phyloP scores from a whole-genome alignment of 176 grass and related monocot species.

The Bromus sterilis region DNA sequence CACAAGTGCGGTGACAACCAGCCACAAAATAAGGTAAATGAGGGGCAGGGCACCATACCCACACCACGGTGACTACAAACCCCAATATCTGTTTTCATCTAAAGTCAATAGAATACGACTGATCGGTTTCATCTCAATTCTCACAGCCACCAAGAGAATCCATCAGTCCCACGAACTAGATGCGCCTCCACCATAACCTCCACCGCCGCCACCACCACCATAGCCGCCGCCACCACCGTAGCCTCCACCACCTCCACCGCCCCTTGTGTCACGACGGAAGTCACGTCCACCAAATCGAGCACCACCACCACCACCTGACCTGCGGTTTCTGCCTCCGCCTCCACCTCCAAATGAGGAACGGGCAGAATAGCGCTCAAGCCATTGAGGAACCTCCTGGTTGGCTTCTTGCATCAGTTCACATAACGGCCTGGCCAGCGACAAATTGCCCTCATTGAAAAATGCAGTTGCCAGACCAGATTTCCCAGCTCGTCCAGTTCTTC shows the following conservation, averaged over 20 bases:
- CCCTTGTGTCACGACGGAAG: slow-evolving; percentile 51
- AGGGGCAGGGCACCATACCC: slow-evolving; percentile 16
- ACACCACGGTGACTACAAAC: slow-evolving; percentile 29
- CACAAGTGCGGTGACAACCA: slow-evolving; percentile 11
- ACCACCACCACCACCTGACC: slow-evolving; percentile 56
- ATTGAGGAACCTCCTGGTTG: slow-evolving; percentile 76
- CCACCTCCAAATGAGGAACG: slow-evolving; percentile 52
- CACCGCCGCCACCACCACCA: not conserved
- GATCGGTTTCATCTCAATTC: not conserved
- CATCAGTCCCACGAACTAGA: slow-evolving; percentile 78
- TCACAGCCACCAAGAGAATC: not conserved
- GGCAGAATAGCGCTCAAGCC: slow-evolving; percentile 56
- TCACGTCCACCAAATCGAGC: slow-evolving; percentile 70
- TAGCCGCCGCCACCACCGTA: not conserved
- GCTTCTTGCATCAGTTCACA: slow-evolving; percentile 76
- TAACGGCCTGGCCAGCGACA: slow-evolving; percentile 40
- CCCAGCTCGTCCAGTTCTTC: slow-evolving; percentile 69
- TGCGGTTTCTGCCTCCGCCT: slow-evolving; percentile 58
- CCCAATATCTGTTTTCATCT: slow-evolving; percentile 27
- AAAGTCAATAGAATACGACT: slow-evolving; percentile 31
- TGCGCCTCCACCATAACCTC: slow-evolving; percentile 34
- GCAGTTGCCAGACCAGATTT: slow-evolving; percentile 71
- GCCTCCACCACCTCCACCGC: slow-evolving; percentile 32
- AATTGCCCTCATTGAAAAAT: slow-evolving; percentile 71
- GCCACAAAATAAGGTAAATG: slow-evolving; percentile 13